These are phyloP conservation scores for Pestalotiopsis sp. DNA, from an alignment of 2,329 filamentous ascomycete species.

Conservation along the genomic window DNA sequence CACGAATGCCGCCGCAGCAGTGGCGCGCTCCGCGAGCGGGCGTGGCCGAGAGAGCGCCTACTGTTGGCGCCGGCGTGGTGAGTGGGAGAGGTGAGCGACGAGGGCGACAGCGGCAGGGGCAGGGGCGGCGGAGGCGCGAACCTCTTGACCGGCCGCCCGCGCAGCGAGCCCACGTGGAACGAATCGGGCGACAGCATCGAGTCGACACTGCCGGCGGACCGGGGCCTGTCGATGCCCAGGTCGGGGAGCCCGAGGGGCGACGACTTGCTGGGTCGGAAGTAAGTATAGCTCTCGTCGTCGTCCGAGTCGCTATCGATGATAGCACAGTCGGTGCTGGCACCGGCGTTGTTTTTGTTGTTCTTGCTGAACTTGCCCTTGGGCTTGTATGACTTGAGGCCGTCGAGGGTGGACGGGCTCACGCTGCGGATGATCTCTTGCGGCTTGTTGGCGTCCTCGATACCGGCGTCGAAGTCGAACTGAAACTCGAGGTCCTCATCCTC, in stretches of 20 bases:
- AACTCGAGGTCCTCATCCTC: conserved; percentile 45
- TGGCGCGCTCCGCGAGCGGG: conserved; percentile 32
- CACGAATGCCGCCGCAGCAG: conserved; percentile 51
- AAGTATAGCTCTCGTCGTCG: conserved; percentile 51
- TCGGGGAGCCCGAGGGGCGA: conserved; percentile 46
- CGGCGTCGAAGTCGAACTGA: conserved; percentile 57
- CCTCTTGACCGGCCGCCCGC: conserved; percentile 27
- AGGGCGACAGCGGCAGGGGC: conserved; percentile 44
- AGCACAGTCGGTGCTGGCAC: conserved; percentile 35
- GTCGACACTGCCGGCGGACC: conserved; percentile 31
- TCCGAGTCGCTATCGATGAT: conserved; percentile 46
- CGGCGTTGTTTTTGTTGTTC: background rate
- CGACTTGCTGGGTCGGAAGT: conserved; percentile 44
- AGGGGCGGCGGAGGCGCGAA: conserved; percentile 28
- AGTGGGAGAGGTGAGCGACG: conserved; percentile 58
- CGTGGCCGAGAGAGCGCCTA: conserved; percentile 31
- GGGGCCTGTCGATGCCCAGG: conserved; percentile 40
- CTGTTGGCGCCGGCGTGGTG: conserved; percentile 58
- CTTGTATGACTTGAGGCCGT: conserved; percentile 49
- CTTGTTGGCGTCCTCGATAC: conserved; percentile 54
- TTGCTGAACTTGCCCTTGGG: conserved; percentile 37
- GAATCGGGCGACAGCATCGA: conserved; percentile 28
- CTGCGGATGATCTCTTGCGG: conserved; percentile 52
- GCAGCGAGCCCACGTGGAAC: conserved; percentile 34
- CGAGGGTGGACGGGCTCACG: conserved; percentile 59